Base-by-base conservation (phyloP, 768 basidiomycete species). In the Mycena haematopus region DNA sequence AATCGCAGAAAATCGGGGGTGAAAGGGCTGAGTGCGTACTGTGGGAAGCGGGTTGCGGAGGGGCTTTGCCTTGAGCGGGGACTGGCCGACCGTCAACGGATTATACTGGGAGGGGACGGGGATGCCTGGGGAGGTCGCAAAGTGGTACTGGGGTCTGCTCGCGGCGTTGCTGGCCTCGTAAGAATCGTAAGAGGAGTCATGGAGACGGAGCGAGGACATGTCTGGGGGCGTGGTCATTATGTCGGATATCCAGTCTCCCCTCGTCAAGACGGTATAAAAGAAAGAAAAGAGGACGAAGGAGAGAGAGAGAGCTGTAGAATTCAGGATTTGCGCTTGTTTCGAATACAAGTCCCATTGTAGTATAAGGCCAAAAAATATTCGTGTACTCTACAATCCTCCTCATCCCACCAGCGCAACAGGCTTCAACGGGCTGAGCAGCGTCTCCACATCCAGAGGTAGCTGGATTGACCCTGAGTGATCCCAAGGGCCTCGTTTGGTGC, bases 161-260 rank as follows among this genome's bases (percentile, higher is more conserved):
- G 78, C 79, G 76, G 71, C 77, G 68, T 70, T 77, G 75, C 77
- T 79, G 77, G 82, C 84, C 73, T 93, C 91, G 79, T 89, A 92
- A 36, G 29, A 38, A 22, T 56, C 47, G 82, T 92, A 90, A 79
- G 91, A 91, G 88, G 81, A 78, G 76, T 93, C 91, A 80, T 93
- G 86, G 82, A 89, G 86, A 84, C 90, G 90, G 72, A 93, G 78
- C 68, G 89, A 81, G 52, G 89, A 86, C 69, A 94, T 85, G 80
- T 93, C 91, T 66, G 92, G 91, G 33, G 91, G 88, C 69, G 91
- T 87, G 71, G 90, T 89, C 91, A 93, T 93, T 84, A 86, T 84
- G 22, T 53, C 19, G 9, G 6, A 58, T 52, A 68, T 57, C 70
- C 53, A 68, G 69, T 61, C 65, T 67, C 64, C 69, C 67, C 67